A percentile compares a stretch with the other conserved stretches of the same genome.
These are phyloP conservation scores for Cadophora gregata DNA, from an alignment of 2,329 filamentous ascomycete genomes.

Conservation along the genomic window DNA sequence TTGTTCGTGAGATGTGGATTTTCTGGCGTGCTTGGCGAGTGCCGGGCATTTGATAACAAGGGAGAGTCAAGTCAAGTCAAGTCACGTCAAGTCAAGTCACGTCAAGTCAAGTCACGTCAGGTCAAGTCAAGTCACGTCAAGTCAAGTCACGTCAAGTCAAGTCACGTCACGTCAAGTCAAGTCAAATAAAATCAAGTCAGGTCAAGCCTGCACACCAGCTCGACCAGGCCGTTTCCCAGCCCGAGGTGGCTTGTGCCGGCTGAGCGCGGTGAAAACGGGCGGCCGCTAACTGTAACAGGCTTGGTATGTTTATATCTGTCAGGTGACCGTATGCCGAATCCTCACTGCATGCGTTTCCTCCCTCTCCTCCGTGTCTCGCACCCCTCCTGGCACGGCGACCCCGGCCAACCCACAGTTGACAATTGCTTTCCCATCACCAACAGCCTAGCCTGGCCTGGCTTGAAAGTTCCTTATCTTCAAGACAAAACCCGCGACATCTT, in stretches of 20 bases:
- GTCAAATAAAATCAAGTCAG: too few species aligned
- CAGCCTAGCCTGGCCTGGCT: background rate
- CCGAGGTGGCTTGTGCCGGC: background rate
- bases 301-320: background rate
- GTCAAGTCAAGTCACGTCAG: too few species aligned
- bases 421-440: background rate
- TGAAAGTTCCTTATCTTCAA: background rate
- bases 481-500: background rate
- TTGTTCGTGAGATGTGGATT: background rate
- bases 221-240: background rate
- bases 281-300: background rate
- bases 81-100: too few species aligned
- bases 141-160: too few species aligned
- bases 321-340: background rate
- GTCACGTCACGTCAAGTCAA: too few species aligned
- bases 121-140: too few species aligned
- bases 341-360: background rate
- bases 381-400: background rate
- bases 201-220: too few species aligned
- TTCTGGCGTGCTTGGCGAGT: background rate
- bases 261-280: background rate
- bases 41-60: background rate
- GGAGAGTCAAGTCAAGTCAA: too few species aligned
- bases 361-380: too few species aligned
- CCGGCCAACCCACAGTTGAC: background rate